Conservation (phyloP, 1,284 basidiomycete species). For the Ceratobasidium sp. region DNA sequence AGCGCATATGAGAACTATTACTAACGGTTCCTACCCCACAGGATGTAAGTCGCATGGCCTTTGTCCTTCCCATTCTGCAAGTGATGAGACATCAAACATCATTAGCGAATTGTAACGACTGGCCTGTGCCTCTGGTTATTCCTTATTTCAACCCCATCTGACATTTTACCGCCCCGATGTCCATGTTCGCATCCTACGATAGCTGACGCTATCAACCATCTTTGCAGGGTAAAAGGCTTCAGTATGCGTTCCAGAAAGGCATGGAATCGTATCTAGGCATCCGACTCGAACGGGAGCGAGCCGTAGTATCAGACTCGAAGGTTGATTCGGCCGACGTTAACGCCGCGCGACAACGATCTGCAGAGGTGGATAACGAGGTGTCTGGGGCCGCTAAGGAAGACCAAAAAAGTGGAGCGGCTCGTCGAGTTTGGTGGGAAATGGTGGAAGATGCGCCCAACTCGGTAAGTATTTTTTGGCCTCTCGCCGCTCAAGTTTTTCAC, state of each 20-base stretch:
- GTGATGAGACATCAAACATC: conserved; percentile 23
- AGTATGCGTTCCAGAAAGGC: conserved; percentile 26
- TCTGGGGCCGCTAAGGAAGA: not conserved
- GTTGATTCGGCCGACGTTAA: conserved; percentile 3
- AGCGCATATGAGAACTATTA: not conserved
- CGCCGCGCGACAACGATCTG: not conserved
- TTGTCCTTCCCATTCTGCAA: not conserved
- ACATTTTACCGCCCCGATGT: not conserved
- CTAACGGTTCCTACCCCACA: conserved; percentile 31
- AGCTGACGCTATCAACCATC: not conserved
- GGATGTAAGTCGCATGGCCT: conserved; percentile 15
- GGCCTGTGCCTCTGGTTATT: conserved; percentile 34
- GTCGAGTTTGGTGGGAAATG: conserved; percentile 32
- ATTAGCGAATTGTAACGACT: conserved; percentile 36
- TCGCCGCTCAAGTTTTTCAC: not conserved
- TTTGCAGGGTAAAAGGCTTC: conserved; percentile 26
- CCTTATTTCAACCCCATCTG: conserved; percentile 36
- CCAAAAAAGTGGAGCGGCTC: conserved; percentile 20
- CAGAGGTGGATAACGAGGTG: conserved; percentile 9
- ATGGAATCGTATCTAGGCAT: conserved; percentile 35
- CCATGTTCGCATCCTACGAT: not conserved
- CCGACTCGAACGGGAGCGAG: conserved; percentile 2
- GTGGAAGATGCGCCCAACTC: conserved; percentile 10
- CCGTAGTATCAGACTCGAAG: not conserved
- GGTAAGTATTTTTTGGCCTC: not conserved